Conservation (phyloP, 2,329 filamentous ascomycete species). For the Epichloe scottii region DNA sequence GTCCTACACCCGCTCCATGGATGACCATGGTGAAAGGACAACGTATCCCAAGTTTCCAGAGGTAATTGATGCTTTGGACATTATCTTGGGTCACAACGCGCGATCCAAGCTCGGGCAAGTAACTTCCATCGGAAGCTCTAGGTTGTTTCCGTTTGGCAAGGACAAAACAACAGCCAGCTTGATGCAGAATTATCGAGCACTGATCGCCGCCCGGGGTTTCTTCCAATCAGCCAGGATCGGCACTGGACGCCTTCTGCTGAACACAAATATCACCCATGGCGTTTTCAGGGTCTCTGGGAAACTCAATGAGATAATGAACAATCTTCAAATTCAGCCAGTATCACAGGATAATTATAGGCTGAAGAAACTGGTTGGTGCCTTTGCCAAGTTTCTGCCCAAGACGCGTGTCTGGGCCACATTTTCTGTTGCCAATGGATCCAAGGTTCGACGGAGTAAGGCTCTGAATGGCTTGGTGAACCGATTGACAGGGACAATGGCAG, state of each 20-base stretch:
- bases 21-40: slow-evolving; percentile 21
- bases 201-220: slow-evolving; percentile 37
- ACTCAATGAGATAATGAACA: slow-evolving; percentile 22
- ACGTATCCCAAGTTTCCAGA: slow-evolving; percentile 37
- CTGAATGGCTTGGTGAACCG: slow-evolving; percentile 19
- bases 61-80: slow-evolving; percentile 37
- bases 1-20: slow-evolving; percentile 32
- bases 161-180: slow-evolving; percentile 16
- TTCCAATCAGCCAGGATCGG: slow-evolving; percentile 42
- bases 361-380: slow-evolving; percentile 12
- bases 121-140: slow-evolving; percentile 31
- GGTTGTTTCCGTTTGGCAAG: slow-evolving; percentile 33
- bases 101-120: slow-evolving; percentile 22
- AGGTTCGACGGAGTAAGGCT: slow-evolving; percentile 17
- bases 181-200: slow-evolving; percentile 16
- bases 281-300: slow-evolving; percentile 33
- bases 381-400: slow-evolving; percentile 25
- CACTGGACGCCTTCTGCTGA: slow-evolving; percentile 41
- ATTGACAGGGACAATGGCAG: slow-evolving; percentile 7
- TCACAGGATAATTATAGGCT: slow-evolving; percentile 9
- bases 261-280: slow-evolving; percentile 41
- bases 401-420: slow-evolving; percentile 24
- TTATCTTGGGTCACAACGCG: slow-evolving; percentile 35
- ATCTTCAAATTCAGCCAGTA: slow-evolving; percentile 11
- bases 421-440: slow-evolving; percentile 18